A percentile compares a stretch with the other conserved stretches of the same genome.
Conservation (phyloP, 768 basidiomycete genomes). For the Termitomyces sp. region DNA sequence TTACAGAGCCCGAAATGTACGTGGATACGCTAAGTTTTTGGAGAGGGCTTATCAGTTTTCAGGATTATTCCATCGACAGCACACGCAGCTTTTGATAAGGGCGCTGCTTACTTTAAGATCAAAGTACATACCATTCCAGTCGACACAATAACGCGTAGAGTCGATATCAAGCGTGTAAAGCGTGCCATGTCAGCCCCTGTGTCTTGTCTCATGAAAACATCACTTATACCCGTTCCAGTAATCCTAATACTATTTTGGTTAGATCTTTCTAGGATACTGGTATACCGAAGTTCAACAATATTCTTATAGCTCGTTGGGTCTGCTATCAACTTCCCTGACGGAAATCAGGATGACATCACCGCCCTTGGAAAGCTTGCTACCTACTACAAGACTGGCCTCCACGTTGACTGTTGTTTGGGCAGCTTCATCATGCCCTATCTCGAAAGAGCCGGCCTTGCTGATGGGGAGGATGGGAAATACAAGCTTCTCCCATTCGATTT, state of each 20-base stretch:
- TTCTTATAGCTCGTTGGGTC: slow-evolving; percentile 72
- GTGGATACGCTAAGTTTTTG: slow-evolving; percentile 19
- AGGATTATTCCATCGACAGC: slow-evolving; percentile 84
- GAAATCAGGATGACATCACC: slow-evolving; percentile 83
- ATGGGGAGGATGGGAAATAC: slow-evolving; percentile 50
- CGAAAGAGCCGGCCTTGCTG: slow-evolving; percentile 68
- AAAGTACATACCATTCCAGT: slow-evolving; percentile 89
- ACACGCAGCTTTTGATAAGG: slow-evolving; percentile 96
- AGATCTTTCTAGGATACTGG: background rate
- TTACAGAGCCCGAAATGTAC: slow-evolving; percentile 91
- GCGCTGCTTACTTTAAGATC: slow-evolving; percentile 80
- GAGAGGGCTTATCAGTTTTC: background rate
- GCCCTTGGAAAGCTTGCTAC: slow-evolving; percentile 73
- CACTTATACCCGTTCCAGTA: slow-evolving; percentile 41
- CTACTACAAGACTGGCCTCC: slow-evolving; percentile 75
- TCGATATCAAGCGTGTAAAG: slow-evolving; percentile 69
- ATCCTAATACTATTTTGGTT: slow-evolving; percentile 86
- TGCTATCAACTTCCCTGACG: slow-evolving; percentile 81
- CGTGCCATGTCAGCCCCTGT: slow-evolving; percentile 75
- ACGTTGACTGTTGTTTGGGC: slow-evolving; percentile 94
- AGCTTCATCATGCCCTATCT: slow-evolving; percentile 94
- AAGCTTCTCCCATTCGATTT: slow-evolving; percentile 83
- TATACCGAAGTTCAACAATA: background rate
- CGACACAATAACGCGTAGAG: slow-evolving; percentile 70
- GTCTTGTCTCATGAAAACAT: background rate